Evolutionary conservation across 257 asterid genomes (phyloP).

Genomic region (Solanum sejunctum): DNA sequence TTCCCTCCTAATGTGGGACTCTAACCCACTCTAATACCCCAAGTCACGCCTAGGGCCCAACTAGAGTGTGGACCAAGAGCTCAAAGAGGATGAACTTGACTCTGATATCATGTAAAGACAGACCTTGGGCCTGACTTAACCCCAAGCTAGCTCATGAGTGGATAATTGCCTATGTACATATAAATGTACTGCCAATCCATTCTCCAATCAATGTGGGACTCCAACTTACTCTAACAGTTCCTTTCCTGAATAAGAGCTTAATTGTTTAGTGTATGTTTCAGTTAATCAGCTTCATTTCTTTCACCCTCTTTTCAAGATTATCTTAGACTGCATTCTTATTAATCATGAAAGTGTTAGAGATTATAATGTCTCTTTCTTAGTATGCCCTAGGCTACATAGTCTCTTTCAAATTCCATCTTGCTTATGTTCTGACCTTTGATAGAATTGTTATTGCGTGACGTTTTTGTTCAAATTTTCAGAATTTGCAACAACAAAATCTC

Average conservation of each 20-base stretch:
- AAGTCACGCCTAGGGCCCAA: too few species aligned
- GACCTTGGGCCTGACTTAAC: background rate
- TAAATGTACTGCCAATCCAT: background rate
- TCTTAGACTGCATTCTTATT: background rate
- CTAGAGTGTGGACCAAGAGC: too few species aligned
- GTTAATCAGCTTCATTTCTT: background rate
- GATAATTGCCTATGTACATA: background rate
- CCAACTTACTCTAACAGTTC: background rate
- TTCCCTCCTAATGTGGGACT: too few species aligned
- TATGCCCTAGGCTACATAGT: background rate
- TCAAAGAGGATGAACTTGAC: too few species aligned
- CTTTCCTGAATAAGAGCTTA: background rate
- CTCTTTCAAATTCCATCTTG: background rate
- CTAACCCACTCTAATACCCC: too few species aligned
- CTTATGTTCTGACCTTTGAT: background rate
- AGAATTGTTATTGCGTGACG: background rate
- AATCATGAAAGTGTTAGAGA: background rate
- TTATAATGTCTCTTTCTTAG: background rate
- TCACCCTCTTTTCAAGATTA: background rate
- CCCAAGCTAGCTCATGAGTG: background rate
- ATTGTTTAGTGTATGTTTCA: background rate
- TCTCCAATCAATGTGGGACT: background rate
- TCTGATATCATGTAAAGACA: too few species aligned
- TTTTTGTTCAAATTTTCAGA: constrained; percentile 22
- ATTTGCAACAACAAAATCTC: constrained; percentile 16